Evolutionary conservation across 2,329 filamentous ascomycete genomes (phyloP), one percentile per base, ranked within the genome.

Genomic region (Alternaria triticina): DNA sequence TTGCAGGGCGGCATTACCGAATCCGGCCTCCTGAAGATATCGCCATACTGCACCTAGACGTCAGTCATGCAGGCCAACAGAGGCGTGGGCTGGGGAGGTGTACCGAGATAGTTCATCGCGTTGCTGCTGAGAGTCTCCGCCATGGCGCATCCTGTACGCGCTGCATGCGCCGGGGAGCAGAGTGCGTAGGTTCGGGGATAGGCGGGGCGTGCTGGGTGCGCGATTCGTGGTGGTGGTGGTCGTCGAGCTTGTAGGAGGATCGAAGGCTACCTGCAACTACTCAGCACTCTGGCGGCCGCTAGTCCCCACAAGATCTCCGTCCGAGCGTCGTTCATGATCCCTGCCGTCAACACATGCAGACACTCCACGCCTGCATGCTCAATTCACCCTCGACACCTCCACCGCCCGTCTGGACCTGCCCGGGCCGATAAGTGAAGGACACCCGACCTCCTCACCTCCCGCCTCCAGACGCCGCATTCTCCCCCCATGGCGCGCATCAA

Each of bases 401-500:
- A 15, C 33, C 44, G n/a, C 46, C 40, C 55, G n/a, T 33, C 49
- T 30, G 46, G 36, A 50, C 30, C 30, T 13, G 10, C 55, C 55
- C 54, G 54, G 54, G 54, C 44, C 49, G 44, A 59, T 13, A 22
- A 13, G 36, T 52, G 20, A 40, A 36, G 49, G 23, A 47, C 56
- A 17, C 45, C 36, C 13, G 13, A 3, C 13, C 22, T 25, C 17
- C 25, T 46, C 33, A 12, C 30, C 17, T 17, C 30, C 4, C 25
- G 45, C 33, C 54, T 23, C 49, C 44, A 49, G 15, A 45, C 23
- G 22, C 8, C 49, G 27, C 65, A 17, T 20, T 45, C 49, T 6
- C 57, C 54, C 66, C 33, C 74, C 67, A 88, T 97, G 93, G 87
- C 92, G 74, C 90, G 95, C 84, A 87, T 97, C 82, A 97, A 96